These are phyloP conservation scores for Fonsecaea erecta DNA, from an alignment of 2,329 filamentous ascomycete genomes.

Conservation along the genomic window DNA sequence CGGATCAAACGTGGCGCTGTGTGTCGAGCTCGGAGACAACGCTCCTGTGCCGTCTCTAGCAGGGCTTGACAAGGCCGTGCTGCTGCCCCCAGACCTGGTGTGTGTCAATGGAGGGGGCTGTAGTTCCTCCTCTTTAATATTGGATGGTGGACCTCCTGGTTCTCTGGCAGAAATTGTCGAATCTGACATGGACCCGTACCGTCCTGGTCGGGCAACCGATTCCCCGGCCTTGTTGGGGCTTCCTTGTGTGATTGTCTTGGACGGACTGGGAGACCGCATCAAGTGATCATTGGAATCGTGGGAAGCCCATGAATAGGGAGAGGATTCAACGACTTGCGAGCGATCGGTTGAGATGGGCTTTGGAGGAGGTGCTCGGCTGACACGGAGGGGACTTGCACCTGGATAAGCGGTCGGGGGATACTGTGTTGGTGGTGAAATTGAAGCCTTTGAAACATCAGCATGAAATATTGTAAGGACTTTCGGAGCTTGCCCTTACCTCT, in stretches of 20 bases:
- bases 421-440: constrained; percentile 20
- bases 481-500: constrained; percentile 31
- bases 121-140: constrained; percentile 16
- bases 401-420: constrained; percentile 34
- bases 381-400: constrained; percentile 6
- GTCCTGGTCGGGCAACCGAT: constrained; percentile 22
- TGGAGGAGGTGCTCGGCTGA: constrained; percentile 38
- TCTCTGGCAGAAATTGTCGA: constrained; percentile 21
- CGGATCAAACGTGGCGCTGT: constrained; percentile 40
- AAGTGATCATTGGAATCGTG: constrained; percentile 57
- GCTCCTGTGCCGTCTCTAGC: neutral
- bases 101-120: constrained; percentile 15
- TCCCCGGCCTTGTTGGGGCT: constrained; percentile 36
- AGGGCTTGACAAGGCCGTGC: constrained; percentile 20
- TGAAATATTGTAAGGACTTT: constrained; percentile 16
- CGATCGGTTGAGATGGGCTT: constrained; percentile 53
- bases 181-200: constrained; percentile 31
- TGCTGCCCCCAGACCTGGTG: constrained; percentile 20
- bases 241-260: constrained; percentile 39
- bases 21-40: constrained; percentile 26
- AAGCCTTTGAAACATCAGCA: constrained; percentile 30
- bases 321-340: constrained; percentile 51
- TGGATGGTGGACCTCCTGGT: constrained; percentile 10
- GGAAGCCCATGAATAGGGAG: constrained; percentile 59
- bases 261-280: constrained; percentile 48